Evolutionary conservation across 1,284 basidiomycete genomes (phyloP), one percentile per base, ranked within the genome.

Genomic region (Ceratobasidium papillatum): DNA sequence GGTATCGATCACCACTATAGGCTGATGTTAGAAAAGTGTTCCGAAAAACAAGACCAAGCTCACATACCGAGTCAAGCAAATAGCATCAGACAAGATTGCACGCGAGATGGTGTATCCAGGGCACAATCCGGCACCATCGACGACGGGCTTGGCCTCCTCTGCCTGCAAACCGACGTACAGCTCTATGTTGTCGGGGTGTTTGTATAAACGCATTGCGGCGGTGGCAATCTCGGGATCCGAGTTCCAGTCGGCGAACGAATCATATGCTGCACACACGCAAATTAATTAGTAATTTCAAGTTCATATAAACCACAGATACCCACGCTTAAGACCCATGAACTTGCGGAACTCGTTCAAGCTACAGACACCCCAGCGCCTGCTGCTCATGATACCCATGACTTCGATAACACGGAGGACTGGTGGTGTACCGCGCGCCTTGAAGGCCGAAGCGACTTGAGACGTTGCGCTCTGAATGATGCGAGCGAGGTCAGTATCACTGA

Each of bases 331-430:
- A 11, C 92, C 92, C 56, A 94, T 83, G 83, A 88, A 94, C 87
- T 87, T 88, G 74, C 94, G 86, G 83, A 95, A 95, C 78, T 96
- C 94, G 79, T 96, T 96, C 77, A 96, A 81, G 2, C 91, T 91
- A 80, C 93, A 95, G 43, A 91, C 88, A 58, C 92, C 92, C 94
- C 94, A 95, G n/a, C 81, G 79, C 32, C 94, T 86, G 78, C 88
- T 91, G 77, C 91, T 86, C 78, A 92, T 89, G 75, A 95, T 93
- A 64, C 92, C 91, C 89, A 95, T 91, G 58, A 94, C 86, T 80
- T 95, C 94, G 76, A 94, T 88, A 32, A 94, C 81, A 71, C 88
- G 88, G 89, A 96, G 91, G 71, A 87, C 81, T 80, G 85, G 82
- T 41, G 94, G 94, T 1, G 91, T 92, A 11, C 91, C 89, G 38